Evolutionary conservation across 2,329 filamentous ascomycete species (phyloP).

Genomic region (Aspergillus spinulosporus): DNA sequence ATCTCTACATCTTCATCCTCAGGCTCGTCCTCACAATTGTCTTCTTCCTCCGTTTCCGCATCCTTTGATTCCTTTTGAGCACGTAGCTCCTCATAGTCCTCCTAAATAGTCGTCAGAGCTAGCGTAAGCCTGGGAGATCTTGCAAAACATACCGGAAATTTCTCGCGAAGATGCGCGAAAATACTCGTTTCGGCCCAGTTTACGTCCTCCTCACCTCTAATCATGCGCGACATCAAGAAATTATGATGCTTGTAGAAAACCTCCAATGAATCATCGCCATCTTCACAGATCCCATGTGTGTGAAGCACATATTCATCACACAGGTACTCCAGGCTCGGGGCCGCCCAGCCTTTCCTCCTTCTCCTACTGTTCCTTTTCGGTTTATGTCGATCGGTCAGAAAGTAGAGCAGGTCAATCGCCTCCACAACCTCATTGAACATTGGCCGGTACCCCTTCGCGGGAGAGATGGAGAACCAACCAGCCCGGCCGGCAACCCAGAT

Average conservation of each 20-base stretch:
- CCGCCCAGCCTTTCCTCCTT: conserved; percentile 33
- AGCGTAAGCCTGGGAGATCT: neutral
- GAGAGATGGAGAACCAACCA: conserved; percentile 62
- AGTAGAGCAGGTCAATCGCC: conserved; percentile 62
- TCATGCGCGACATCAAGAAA: conserved; percentile 51
- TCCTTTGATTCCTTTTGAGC: conserved; percentile 27
- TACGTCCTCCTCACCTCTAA: conserved; percentile 46
- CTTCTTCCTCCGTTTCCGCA: conserved; percentile 20
- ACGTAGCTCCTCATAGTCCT: conserved; percentile 36
- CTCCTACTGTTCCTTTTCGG: conserved; percentile 36
- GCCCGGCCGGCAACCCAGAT: conserved; percentile 64
- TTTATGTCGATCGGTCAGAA: conserved; percentile 59
- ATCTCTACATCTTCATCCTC: conserved; percentile 20
- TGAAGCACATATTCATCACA: conserved; percentile 48
- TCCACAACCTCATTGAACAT: conserved; percentile 59
- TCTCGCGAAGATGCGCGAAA: conserved; percentile 46
- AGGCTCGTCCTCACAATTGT: conserved; percentile 5
- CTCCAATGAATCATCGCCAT: conserved; percentile 49
- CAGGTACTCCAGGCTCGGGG: conserved; percentile 39
- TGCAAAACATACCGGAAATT: conserved; percentile 41
- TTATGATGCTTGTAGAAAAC: conserved; percentile 47
- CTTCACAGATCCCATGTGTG: conserved; percentile 44
- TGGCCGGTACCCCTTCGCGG: conserved; percentile 53
- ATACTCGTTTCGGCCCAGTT: conserved; percentile 48
- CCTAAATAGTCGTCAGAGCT: conserved; percentile 22